Percentiles rank a stretch among this genome's conserved stretches.
phyloP scores from a whole-genome alignment of 768 basidiomycete species.

The Tylopilus vinaceipallidus region DNA sequence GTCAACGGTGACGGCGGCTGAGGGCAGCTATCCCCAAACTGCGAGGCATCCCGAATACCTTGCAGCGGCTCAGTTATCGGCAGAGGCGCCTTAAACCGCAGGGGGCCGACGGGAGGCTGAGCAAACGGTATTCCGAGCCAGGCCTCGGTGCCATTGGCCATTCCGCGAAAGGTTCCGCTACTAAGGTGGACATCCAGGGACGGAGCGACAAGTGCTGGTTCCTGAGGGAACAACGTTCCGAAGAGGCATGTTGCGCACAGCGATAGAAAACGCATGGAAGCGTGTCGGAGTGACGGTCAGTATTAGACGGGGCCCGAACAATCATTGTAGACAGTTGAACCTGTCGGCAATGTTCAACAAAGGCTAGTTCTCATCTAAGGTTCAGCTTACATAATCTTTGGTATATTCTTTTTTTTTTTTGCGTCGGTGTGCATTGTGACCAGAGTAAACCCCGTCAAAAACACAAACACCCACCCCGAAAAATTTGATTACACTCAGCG shows the following conservation, averaged over 20 bases:
- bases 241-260: too few species aligned
- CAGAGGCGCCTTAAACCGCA: conserved; percentile 58
- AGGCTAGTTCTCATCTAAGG: too few species aligned
- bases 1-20: conserved; percentile 37
- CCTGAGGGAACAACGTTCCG: too few species aligned
- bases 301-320: too few species aligned
- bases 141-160: conserved; percentile 44
- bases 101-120: too few species aligned
- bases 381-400: conserved; percentile 19
- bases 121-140: conserved; percentile 67
- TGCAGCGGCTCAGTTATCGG: conserved; percentile 33
- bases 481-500: conserved; percentile 33
- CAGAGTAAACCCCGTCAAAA: conserved; percentile 29
- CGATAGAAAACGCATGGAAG: too few species aligned
- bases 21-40: conserved; percentile 56
- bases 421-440: conserved; percentile 23
- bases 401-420: conserved; percentile 27
- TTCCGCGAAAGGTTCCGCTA: too few species aligned
- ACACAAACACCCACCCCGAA: conserved; percentile 26
- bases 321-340: too few species aligned
- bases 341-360: too few species aligned
- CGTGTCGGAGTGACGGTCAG: too few species aligned
- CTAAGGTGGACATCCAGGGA: too few species aligned
- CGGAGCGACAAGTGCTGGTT: too few species aligned
- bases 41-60: conserved; percentile 40